Conservation (phyloP, 2,329 filamentous ascomycete genomes). For the Penicillium psychrosexuale region DNA sequence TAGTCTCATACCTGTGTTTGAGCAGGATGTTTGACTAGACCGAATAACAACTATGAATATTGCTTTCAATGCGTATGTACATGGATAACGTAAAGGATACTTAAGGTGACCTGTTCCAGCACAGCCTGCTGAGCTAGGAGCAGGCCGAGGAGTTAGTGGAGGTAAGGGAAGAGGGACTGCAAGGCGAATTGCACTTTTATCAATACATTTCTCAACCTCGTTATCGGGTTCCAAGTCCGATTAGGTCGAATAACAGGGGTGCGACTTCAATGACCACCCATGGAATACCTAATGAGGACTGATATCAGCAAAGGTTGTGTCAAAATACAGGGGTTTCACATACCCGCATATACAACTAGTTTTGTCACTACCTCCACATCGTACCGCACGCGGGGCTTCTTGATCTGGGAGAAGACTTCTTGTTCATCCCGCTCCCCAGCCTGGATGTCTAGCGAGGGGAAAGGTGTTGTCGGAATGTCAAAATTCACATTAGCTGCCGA, state of each 20-base stretch:
- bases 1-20: background rate
- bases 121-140: constrained; percentile 16
- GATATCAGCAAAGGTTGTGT: constrained; percentile 6
- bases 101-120: constrained; percentile 7
- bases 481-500: constrained; percentile 33
- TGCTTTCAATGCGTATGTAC: constrained; percentile 21
- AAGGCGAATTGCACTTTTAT: background rate
- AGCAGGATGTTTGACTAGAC: background rate
- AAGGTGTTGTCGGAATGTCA: constrained; percentile 21
- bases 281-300: constrained; percentile 62
- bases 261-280: constrained; percentile 76
- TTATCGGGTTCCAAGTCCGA: constrained; percentile 25
- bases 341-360: constrained; percentile 88
- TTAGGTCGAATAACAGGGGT: constrained; percentile 65
- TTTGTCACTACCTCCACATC: constrained; percentile 99
- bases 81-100: constrained; percentile 14
- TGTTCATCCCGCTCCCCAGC: constrained; percentile 56
- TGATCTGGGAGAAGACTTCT: constrained; percentile 79
- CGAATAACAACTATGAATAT: constrained; percentile 8
- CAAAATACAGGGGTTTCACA: constrained; percentile 29
- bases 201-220: background rate
- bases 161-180: background rate
- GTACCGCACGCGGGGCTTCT: constrained; percentile 85
- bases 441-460: constrained; percentile 31
- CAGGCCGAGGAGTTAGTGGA: background rate